Evolutionary conservation across 78 protist genomes (phyloP), one percentile per base, ranked within the genome.

Genomic region (Trichosphaerium sp.): DNA sequence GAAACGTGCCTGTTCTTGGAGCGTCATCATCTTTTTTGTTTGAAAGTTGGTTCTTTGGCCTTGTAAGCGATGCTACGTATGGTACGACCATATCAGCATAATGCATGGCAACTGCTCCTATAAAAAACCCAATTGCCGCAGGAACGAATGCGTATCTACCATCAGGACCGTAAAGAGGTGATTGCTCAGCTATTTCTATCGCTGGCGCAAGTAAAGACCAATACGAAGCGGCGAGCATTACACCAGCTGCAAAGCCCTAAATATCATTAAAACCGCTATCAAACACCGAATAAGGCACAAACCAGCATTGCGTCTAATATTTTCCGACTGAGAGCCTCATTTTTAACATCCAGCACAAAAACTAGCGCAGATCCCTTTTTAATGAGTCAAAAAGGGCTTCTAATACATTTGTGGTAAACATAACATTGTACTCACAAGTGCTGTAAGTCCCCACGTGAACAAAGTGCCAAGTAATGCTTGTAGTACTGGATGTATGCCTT

Each of bases 121-220:
- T 14, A 3, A 43, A 2, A 54, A 73, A 65, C 26, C 78, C 78
- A n/a, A 73, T 6, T 25, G 62, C 62, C 21, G 64, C 65, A 7
- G 78, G 78, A 26, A 73, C 12, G 4, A 1, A 60, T 14, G 58
- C 66, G 31, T 28, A 14, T 21, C 4, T 29, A 32, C 10, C 57
- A 14, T 15, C 5, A 4, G 40, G 37, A 1, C 55, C 65, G 31
- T 37, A 48, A 11, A 38, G 48, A n/a, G 42, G 28, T 14, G 31
- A 15, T 31, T 6, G 4, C 48, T 64, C 78, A 35, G 80, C 72
- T 10, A 49, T 58, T 1, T 40, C 74, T 43, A 66, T 57, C 32
- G 80, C 73, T 7, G 80, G 80, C 28, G 80, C 80, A 21, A 74
- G 73, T 10, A 74, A 73, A 25, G 80, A 74, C 74, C 71, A 74